These are phyloP conservation scores for Hyaloperonospora brassicae DNA, from an alignment of 352 stramenopile genomes.

Conservation along the genomic window DNA sequence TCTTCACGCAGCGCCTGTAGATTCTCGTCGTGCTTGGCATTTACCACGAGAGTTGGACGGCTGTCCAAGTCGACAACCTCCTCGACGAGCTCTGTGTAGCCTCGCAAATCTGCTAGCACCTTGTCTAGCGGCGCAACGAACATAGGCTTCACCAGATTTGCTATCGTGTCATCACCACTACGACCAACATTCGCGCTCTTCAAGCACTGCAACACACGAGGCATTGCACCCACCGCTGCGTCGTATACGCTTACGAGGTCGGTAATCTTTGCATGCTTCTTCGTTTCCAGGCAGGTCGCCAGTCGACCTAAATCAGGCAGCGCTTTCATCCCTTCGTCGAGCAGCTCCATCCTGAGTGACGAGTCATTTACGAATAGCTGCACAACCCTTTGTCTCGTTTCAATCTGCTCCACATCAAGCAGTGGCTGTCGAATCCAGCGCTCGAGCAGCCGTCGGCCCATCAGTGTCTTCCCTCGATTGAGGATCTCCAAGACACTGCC, in stretches of 20 bases:
- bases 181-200: constrained; percentile 18
- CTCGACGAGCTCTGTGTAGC: constrained; percentile 64
- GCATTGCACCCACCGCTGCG: constrained; percentile 57
- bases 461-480: constrained; percentile 90
- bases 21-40: constrained; percentile 80
- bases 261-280: constrained; percentile 66
- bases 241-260: constrained; percentile 83
- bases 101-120: constrained; percentile 50
- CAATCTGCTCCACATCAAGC: constrained; percentile 81
- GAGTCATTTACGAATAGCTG: constrained; percentile 88
- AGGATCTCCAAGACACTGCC: constrained; percentile 91
- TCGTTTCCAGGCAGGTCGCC: constrained; percentile 53
- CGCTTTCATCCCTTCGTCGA: constrained; percentile 84
- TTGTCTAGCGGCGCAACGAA: constrained; percentile 49
- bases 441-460: constrained; percentile 90
- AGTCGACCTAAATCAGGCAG: constrained; percentile 75
- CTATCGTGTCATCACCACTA: constrained; percentile 33
- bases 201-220: constrained; percentile 51
- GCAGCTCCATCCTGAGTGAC: constrained; percentile 77
- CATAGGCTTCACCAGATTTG: constrained; percentile 34
- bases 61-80: constrained; percentile 82
- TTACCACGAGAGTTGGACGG: constrained; percentile 66
- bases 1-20: constrained; percentile 64
- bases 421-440: constrained; percentile 97
- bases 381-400: constrained; percentile 87